Conservation (phyloP, 768 basidiomycete species). For the Lepiota subincarnata region DNA sequence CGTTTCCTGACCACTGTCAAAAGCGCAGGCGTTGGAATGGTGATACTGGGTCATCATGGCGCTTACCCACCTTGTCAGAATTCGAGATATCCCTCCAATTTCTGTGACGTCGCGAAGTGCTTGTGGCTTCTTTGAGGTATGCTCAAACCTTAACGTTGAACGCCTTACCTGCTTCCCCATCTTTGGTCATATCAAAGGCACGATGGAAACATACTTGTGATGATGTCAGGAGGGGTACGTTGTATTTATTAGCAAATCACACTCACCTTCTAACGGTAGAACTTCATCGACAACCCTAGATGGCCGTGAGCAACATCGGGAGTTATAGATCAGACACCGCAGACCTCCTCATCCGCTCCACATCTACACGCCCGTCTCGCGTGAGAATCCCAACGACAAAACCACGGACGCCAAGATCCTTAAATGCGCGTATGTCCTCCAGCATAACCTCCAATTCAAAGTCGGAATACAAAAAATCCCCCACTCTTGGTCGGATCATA, state of each 20-base stretch:
- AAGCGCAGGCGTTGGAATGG: background rate
- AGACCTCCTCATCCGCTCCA: constrained; percentile 52
- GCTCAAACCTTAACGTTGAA: background rate
- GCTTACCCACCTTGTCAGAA: constrained; percentile 68
- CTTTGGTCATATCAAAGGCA: constrained; percentile 70
- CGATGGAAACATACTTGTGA: constrained; percentile 70
- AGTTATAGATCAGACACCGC: constrained; percentile 15
- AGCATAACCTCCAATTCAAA: constrained; percentile 69
- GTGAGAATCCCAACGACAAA: constrained; percentile 66
- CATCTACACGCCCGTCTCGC: constrained; percentile 53
- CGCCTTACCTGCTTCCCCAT: constrained; percentile 47
- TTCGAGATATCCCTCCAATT: constrained; percentile 65
- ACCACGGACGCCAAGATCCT: constrained; percentile 51
- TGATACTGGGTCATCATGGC: background rate
- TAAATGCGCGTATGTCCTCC: constrained; percentile 65
- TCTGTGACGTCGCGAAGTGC: constrained; percentile 45
- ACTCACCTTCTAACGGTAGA: constrained; percentile 56
- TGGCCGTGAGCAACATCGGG: background rate
- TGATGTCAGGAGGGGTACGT: background rate
- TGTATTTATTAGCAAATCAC: background rate
- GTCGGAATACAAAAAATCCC: constrained; percentile 73
- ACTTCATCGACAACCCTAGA: constrained; percentile 55
- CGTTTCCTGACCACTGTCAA: constrained; percentile 47
- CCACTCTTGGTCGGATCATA: constrained; percentile 77
- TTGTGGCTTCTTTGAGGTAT: constrained; percentile 15